Percentiles rank a stretch among this genome's conserved stretches.
Conservation (phyloP, 2,329 filamentous ascomycete species). For the Fusarium xylarioides region DNA sequence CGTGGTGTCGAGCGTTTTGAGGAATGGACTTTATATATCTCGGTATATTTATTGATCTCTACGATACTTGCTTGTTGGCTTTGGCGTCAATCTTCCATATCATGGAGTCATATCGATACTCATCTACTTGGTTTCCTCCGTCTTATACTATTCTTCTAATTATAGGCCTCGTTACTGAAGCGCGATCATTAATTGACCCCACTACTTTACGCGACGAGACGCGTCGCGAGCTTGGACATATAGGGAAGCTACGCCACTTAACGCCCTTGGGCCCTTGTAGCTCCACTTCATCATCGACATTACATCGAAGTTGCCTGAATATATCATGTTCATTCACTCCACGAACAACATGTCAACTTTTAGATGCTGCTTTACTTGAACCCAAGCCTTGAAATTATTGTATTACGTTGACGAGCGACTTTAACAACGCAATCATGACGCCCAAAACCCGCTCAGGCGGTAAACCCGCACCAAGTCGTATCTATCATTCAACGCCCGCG, state of each 20-base stretch:
- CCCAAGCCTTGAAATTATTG: not conserved
- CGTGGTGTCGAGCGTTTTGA: conserved; percentile 8
- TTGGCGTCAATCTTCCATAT: too few relatives aligned
- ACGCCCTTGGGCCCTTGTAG: conserved; percentile 13
- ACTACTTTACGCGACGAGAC: conserved; percentile 40
- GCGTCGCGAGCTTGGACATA: conserved; percentile 19
- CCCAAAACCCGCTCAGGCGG: conserved; percentile 52
- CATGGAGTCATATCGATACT: not conserved
- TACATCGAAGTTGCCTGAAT: conserved; percentile 10
- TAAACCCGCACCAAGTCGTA: conserved; percentile 47
- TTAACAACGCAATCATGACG: conserved; percentile 42
- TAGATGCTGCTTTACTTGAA: not conserved
- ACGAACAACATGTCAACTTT: conserved; percentile 12
- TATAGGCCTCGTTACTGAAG: not conserved
- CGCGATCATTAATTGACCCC: not conserved
- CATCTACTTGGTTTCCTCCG: not conserved
- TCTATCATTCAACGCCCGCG: conserved; percentile 51
- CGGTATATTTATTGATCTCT: conserved; percentile 9
- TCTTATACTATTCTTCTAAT: conserved; percentile 3
- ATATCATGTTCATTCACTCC: not conserved
- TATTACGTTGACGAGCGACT: not conserved
- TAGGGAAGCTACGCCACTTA: conserved; percentile 31
- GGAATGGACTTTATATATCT: conserved; percentile 21
- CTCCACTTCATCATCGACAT: conserved; percentile 32
- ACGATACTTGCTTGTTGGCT: not conserved